Percentiles rank a stretch among this genome's conserved stretches.
These are phyloP conservation scores for Populus simonii DNA, from an alignment of 345 rosid species.

Conservation along the genomic window DNA sequence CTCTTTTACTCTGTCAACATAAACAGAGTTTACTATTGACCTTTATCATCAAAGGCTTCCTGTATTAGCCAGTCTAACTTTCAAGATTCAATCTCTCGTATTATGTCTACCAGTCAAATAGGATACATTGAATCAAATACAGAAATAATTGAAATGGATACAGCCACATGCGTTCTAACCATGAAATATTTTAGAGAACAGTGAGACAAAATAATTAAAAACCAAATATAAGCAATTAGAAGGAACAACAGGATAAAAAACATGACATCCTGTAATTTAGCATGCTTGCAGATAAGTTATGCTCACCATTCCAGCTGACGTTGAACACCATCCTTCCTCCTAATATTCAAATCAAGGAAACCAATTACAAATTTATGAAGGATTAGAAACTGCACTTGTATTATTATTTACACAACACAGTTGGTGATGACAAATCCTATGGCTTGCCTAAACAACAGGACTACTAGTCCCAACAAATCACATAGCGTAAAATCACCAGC, in stretches of 20 bases:
- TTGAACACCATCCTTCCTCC: slow-evolving; percentile 60
- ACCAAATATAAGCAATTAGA: not conserved
- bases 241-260: not conserved
- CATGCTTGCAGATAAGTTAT: slow-evolving; percentile 8
- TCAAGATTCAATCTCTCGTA: no score
- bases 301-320: slow-evolving; percentile 84
- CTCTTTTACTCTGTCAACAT: no score
- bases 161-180: no score
- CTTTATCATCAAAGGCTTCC: no score
- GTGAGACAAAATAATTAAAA: not conserved
- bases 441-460: not conserved
- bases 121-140: no score
- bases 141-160: no score
- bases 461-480: not conserved
- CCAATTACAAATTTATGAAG: not conserved
- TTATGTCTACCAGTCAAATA: no score
- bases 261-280: not conserved
- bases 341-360: slow-evolving; percentile 23
- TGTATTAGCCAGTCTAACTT: no score
- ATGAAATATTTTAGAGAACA: no score
- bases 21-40: no score
- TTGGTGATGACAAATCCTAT: not conserved
- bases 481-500: not conserved
- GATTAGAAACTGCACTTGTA: not conserved
- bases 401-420: not conserved